A percentile compares a stretch with the other conserved stretches of the same genome.
These are phyloP conservation scores for Schizonepeta tenuifolia DNA, from an alignment of 257 asterid genomes.

Conservation along the genomic window DNA sequence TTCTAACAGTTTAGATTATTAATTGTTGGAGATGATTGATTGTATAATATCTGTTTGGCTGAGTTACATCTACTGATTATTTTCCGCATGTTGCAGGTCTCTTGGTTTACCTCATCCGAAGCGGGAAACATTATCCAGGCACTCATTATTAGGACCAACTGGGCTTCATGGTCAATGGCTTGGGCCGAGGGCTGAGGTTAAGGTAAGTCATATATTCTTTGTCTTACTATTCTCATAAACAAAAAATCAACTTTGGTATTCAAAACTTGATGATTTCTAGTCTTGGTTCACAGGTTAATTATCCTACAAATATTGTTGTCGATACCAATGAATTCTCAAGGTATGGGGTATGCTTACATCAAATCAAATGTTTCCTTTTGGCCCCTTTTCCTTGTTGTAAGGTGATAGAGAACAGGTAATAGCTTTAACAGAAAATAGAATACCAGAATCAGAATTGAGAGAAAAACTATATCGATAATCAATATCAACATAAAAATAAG, in stretches of 20 bases:
- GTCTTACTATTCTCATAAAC: background rate
- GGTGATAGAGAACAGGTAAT: background rate
- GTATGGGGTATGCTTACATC: constrained; percentile 43
- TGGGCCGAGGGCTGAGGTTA: constrained; percentile 69
- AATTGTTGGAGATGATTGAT: constrained; percentile 21
- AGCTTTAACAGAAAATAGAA: too few relatives aligned
- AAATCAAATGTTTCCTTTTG: constrained; percentile 16
- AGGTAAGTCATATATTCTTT: constrained; percentile 52
- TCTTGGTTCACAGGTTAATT: constrained; percentile 64
- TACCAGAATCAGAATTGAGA: too few relatives aligned
- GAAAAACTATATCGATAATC: too few relatives aligned
- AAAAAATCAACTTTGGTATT: background rate
- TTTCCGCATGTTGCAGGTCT: constrained; percentile 56
- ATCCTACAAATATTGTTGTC: constrained; percentile 66
- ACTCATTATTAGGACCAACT: constrained; percentile 83
- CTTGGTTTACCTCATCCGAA: constrained; percentile 78
- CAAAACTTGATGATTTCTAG: constrained; percentile 16
- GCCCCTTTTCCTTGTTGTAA: constrained; percentile 9
- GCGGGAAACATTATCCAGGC: constrained; percentile 91
- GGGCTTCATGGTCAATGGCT: constrained; percentile 90
- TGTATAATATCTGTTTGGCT: constrained; percentile 18
- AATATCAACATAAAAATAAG: too few relatives aligned
- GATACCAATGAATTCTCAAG: constrained; percentile 68
- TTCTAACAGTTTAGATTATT: constrained; percentile 11
- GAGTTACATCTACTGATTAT: constrained; percentile 23